Evolutionary conservation across 2,329 filamentous ascomycete genomes (phyloP).

Genomic region (Fusarium haematococcum): DNA sequence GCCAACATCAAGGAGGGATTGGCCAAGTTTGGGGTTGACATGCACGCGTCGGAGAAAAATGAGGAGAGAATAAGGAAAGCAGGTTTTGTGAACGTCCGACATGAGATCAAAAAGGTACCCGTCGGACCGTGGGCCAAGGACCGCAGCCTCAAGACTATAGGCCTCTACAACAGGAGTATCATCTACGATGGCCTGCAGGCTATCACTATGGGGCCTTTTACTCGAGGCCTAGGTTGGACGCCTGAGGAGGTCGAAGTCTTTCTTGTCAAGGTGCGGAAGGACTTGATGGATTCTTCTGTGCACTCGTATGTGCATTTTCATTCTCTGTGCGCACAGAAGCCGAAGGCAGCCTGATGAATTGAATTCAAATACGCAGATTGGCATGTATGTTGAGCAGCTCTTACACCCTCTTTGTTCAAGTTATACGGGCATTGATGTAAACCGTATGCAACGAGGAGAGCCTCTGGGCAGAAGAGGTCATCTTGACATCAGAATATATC

Average conservation of each 20-base stretch:
- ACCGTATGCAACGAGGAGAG: not conserved
- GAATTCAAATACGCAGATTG: not conserved
- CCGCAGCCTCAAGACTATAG: conserved; percentile 58
- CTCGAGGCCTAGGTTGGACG: conserved; percentile 49
- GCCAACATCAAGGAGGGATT: conserved; percentile 45
- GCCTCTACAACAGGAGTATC: conserved; percentile 46
- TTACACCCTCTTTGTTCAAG: not conserved
- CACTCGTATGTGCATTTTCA: conserved; percentile 35
- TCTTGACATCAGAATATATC: too few relatives aligned
- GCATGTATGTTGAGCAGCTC: not conserved
- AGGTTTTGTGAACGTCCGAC: conserved; percentile 56
- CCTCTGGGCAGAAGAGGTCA: not conserved
- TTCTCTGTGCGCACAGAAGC: conserved; percentile 28
- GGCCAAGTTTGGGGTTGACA: conserved; percentile 46
- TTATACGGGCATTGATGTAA: not conserved
- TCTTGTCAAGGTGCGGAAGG: conserved; percentile 48
- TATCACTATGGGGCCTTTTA: conserved; percentile 50
- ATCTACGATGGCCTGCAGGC: conserved; percentile 49
- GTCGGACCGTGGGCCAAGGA: conserved; percentile 62
- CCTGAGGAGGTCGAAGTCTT: conserved; percentile 50
- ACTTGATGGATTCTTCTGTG: conserved; percentile 44
- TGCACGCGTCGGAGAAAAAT: conserved; percentile 46
- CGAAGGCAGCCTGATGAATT: not conserved
- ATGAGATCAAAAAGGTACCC: conserved; percentile 57
- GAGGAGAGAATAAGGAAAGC: conserved; percentile 46